Base-by-base conservation (phyloP, 108 stramenopile genomes). In the Cyclotella baltica region DNA sequence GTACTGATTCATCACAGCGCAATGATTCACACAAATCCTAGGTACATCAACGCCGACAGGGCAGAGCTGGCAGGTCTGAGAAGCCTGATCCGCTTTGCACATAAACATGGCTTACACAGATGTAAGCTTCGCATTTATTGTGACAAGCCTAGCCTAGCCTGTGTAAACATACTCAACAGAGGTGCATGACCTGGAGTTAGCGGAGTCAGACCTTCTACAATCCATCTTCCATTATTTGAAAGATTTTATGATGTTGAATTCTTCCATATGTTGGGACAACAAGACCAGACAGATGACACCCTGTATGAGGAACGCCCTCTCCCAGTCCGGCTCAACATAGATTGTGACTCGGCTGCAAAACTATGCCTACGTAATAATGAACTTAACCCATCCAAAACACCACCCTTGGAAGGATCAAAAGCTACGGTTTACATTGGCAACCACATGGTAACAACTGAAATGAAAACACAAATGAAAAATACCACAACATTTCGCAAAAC, bases 281-380 rank as follows among this genome's bases (percentile, higher is more conserved):
- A 52, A 52, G 51, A 52, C n/a, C 18, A 52, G 4, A n/a, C 11
- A n/a, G 51, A 52, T 52, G 51, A 52, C 19, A 52, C 51, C 51
- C 10, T 4, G 4, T 52, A n/a, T 20, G 51, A 52, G 4, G 51
- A 52, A 10, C 10, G 51, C 11, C 51, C 51, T 4, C n/a, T 52
- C 11, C 18, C 10, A n/a, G 51, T 52, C 4, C 11, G 10, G 4
- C n/a, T 52, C 11, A 52, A 52, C 51, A 52, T 52, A 4, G 51
- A 10, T 4, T 52, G 51, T 52, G 51, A 52, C n/a, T 4, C n/a
- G 19, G 11, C 51, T n/a, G 51, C 51, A 10, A 52, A 52, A 52
- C 18, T n/a, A 52, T 52, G 51, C n/a, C 11, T 52, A 20, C 51
- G 51, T n/a, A n/a, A n/a, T n/a, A n/a, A n/a, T n/a, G 51, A 10